Evolutionary conservation across 75 land plant species (phyloP).

Genomic region (Pseudotsuga menziesii): DNA sequence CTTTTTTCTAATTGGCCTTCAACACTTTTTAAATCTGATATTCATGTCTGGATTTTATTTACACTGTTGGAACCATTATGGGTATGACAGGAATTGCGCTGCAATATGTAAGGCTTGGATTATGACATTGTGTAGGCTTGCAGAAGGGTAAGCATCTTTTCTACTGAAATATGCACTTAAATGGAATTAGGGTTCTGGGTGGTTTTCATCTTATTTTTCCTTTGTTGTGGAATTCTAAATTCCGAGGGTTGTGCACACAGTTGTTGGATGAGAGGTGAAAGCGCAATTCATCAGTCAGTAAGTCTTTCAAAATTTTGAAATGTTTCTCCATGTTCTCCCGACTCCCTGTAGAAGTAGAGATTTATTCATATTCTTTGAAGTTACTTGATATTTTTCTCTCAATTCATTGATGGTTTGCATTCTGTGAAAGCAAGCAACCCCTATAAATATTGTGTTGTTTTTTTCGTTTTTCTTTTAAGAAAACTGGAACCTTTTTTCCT

Average conservation of each 20-base stretch:
- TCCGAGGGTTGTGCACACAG: constrained; percentile 29
- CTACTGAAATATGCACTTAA: too few relatives aligned
- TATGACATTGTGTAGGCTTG: constrained; percentile 73
- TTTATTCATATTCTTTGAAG: not conserved
- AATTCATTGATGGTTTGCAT: not conserved
- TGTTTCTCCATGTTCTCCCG: too few relatives aligned
- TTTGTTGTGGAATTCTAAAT: not conserved
- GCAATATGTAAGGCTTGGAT: constrained; percentile 37
- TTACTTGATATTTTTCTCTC: not conserved
- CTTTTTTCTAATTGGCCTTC: not conserved
- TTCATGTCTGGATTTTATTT: not conserved
- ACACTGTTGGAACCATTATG: not conserved
- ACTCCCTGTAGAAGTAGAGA: too few relatives aligned
- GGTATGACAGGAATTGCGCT: constrained; percentile 47
- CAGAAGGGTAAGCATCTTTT: constrained; percentile 43
- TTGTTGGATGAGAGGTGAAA: constrained; percentile 74
- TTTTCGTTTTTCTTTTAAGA: too few relatives aligned
- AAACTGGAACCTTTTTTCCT: too few relatives aligned
- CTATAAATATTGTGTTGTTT: too few relatives aligned
- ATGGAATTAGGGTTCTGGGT: not conserved
- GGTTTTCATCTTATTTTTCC: not conserved
- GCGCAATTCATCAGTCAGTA: constrained; percentile 84
- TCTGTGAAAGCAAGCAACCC: not conserved
- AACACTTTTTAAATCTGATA: not conserved
- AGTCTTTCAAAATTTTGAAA: not conserved